Evolutionary conservation across 2,329 filamentous ascomycete species (phyloP), one percentile per base, ranked within the genome.

Genomic region (Nothophaeocryptopus gaeumannii): DNA sequence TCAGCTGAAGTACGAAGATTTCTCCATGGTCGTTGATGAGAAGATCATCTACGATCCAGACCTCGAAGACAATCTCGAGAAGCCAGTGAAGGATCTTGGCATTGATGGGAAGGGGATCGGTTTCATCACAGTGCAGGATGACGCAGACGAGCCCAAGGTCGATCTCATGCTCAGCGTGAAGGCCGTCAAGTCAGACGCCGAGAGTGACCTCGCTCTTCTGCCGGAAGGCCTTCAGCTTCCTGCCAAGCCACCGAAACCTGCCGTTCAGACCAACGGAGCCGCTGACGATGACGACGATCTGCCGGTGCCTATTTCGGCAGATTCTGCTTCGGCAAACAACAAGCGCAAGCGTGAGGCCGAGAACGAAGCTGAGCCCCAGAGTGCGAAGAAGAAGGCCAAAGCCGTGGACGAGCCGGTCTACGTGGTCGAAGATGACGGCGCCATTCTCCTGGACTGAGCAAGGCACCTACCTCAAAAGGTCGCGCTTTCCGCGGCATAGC

Each of bases 41-140:
- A 85, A 85, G 43, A 77, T 91, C n/a, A 77, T 97, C 36, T 97
- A 95, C 62, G 93, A 97, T 62, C 81, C 85, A 0, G 93, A 97
- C 48, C 82, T 95, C 63, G 89, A 89, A 4, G 88, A 95, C 50
- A 95, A 96, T 62, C 74, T 97, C 1, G 70, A 76, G 1, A 95
- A 89, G 74, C 90, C 86, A 53, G 78, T 99, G 43, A 77, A 71
- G 20, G 88, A 96, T 14, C 77, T 96, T 8, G 88, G 85, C 9
- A 81, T 96, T 60, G 80, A 80, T 50, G 51, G 50, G 38, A 50
- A 55, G 31, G 75, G 79, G 16, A 87, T 87, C 56, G 84, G 79
- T 45, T 92, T 95, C 67, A 71, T 97, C 56, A 95, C 88, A 0
- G 74, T 97, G 45, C 84, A 86, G n/a, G 93, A 88, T 56, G 80